Conservation (phyloP, 1,284 basidiomycete genomes). For the Ustilago bromivora region DNA sequence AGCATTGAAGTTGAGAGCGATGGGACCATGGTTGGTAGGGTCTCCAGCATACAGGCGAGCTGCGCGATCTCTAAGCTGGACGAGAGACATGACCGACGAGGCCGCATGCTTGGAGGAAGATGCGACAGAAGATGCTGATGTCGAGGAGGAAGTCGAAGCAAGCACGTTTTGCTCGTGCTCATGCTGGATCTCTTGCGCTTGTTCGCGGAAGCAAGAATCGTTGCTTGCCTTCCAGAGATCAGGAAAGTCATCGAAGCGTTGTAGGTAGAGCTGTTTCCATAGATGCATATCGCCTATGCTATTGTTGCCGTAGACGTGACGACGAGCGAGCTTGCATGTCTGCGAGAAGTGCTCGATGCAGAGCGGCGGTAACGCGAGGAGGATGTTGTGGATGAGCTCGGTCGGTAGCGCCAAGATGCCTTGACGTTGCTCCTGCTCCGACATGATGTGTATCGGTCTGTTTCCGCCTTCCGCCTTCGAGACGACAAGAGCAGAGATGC, state of each 20-base stretch:
- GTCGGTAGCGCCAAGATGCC: slow-evolving; percentile 38
- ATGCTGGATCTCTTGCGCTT: neutral
- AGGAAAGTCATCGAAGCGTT: slow-evolving; percentile 34
- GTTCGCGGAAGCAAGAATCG: neutral
- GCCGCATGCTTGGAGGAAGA: neutral
- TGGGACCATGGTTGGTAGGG: slow-evolving; percentile 13
- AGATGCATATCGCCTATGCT: slow-evolving; percentile 29
- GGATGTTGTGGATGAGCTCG: slow-evolving; percentile 39
- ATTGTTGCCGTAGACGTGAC: slow-evolving; percentile 31
- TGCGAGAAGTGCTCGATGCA: slow-evolving; percentile 50
- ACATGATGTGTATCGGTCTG: neutral
- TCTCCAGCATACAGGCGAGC: slow-evolving; percentile 26
- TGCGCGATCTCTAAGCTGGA: slow-evolving; percentile 45
- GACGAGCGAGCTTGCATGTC: slow-evolving; percentile 43
- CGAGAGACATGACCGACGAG: slow-evolving; percentile 37
- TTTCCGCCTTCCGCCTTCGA: neutral
- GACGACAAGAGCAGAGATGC: neutral
- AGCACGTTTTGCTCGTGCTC: slow-evolving; percentile 1
- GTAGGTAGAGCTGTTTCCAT: slow-evolving; percentile 45
- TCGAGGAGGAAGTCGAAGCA: slow-evolving; percentile 13
- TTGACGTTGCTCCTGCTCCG: neutral
- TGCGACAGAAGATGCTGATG: slow-evolving; percentile 13
- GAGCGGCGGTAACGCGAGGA: slow-evolving; percentile 31
- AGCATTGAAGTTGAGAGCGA: slow-evolving; percentile 37
- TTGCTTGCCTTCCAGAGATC: slow-evolving; percentile 15